Conservation (phyloP, 2,329 filamentous ascomycete species). For the Paracoccidioides brasiliensis region DNA sequence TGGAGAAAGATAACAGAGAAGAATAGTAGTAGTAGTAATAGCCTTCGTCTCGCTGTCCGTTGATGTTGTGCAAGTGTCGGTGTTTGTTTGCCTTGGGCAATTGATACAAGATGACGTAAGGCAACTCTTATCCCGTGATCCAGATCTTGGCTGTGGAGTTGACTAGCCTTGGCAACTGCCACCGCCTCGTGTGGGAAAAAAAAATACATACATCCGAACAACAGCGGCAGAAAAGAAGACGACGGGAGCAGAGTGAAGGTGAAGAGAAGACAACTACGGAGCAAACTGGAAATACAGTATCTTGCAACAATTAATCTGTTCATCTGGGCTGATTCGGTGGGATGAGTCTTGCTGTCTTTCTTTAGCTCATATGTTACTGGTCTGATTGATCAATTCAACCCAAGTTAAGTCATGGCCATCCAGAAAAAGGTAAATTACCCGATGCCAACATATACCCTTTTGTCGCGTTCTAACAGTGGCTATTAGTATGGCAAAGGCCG, state of each 20-base stretch:
- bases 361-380: not conserved
- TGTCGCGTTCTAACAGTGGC: conserved; percentile 18
- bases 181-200: not conserved
- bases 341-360: not conserved
- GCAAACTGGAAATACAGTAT: not conserved
- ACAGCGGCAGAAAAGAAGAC: too few relatives aligned
- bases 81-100: too few relatives aligned
- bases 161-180: conserved; percentile 8
- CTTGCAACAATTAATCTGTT: not conserved
- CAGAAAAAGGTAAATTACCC: conserved; percentile 62
- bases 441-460: conserved; percentile 4
- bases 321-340: not conserved
- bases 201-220: not conserved
- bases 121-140: not conserved
- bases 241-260: not conserved
- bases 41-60: too few relatives aligned
- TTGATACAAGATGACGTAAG: not conserved
- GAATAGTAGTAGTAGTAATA: too few relatives aligned
- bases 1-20: not conserved
- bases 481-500: conserved; percentile 79
- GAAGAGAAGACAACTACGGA: not conserved
- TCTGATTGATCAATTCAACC: not conserved
- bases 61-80: too few relatives aligned
- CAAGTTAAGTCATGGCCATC: conserved; percentile 58
- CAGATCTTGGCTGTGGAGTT: conserved; percentile 3